Conservation (phyloP, 495 filamentous ascomycete species). For the Schizothecium vesticola region DNA sequence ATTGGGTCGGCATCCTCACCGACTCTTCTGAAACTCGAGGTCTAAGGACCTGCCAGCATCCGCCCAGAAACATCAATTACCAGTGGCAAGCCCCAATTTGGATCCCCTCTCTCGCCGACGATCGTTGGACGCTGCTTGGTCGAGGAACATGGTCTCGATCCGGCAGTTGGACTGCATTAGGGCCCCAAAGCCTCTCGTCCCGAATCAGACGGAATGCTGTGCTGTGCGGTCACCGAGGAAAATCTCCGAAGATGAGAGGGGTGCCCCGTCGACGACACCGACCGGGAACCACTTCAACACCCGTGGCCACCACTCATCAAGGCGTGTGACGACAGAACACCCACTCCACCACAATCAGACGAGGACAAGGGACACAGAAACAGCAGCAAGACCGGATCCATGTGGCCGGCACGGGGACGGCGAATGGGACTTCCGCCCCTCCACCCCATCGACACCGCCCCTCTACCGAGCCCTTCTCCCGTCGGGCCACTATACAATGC, state of each 20-base stretch:
- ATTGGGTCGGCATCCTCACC: slow-evolving; percentile 1
- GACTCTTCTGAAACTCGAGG: slow-evolving; percentile 1
- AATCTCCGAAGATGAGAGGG: not conserved
- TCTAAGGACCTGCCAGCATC: slow-evolving; percentile 13
- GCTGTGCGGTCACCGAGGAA: not conserved
- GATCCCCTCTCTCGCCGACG: not conserved
- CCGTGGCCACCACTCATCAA: not conserved
- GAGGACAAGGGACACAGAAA: not conserved
- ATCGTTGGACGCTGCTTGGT: not conserved
- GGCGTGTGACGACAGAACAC: not conserved
- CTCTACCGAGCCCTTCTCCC: not conserved
- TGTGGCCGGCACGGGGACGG: slow-evolving; percentile 1
- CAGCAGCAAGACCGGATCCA: not conserved
- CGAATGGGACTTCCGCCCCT: not conserved
- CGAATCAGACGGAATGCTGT: not conserved
- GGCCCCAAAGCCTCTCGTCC: not conserved
- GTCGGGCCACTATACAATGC: not conserved
- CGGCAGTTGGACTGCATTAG: slow-evolving; percentile 10
- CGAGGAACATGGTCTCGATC: not conserved
- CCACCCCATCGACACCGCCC: slow-evolving; percentile 1
- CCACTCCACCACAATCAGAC: not conserved
- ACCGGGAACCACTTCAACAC: not conserved
- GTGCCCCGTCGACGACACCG: not conserved
- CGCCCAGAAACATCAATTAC: slow-evolving; percentile 12
- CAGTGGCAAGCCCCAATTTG: slow-evolving; percentile 15